Percentiles rank a stretch among this genome's conserved stretches.
Conservation (phyloP, 345 rosid species). For the Hibiscus trionum region DNA sequence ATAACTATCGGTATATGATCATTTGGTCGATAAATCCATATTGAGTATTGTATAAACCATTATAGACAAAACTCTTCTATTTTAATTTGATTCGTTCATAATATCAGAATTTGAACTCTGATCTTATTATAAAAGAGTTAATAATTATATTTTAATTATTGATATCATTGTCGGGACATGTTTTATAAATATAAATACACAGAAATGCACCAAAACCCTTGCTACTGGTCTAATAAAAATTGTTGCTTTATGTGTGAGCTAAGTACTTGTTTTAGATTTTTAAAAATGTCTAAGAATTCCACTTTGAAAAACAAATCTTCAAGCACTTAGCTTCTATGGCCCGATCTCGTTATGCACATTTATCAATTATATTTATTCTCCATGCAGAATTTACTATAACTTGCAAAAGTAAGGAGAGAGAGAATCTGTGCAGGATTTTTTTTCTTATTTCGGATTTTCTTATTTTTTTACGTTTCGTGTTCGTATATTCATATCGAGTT, state of each 20-base stretch:
- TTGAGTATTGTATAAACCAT: no score
- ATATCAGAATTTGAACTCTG: no score
- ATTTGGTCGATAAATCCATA: no score
- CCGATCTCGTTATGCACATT: conserved; percentile 12
- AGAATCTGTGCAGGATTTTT: not conserved
- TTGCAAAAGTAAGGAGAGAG: not conserved
- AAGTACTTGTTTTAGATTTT: not conserved
- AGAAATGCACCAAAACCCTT: not conserved
- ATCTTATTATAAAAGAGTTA: no score
- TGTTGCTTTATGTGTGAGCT: not conserved
- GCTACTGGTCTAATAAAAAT: not conserved
- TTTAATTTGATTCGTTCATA: no score
- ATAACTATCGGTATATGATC: no score
- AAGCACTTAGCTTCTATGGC: conserved; percentile 7
- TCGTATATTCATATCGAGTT: not conserved
- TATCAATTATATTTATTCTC: not conserved
- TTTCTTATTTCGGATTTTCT: not conserved
- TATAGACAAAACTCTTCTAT: no score
- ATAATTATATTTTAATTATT: no score
- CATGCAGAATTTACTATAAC: not conserved
- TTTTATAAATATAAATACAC: no score
- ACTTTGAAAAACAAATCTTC: conserved; percentile 5
- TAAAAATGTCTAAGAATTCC: not conserved
- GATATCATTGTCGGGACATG: no score
- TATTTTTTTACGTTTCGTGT: not conserved